A percentile compares a stretch with the other conserved stretches of the same genome.
phyloP scores from a whole-genome alignment of 176 grass and related monocot genomes.

The Aegilops longissima region DNA sequence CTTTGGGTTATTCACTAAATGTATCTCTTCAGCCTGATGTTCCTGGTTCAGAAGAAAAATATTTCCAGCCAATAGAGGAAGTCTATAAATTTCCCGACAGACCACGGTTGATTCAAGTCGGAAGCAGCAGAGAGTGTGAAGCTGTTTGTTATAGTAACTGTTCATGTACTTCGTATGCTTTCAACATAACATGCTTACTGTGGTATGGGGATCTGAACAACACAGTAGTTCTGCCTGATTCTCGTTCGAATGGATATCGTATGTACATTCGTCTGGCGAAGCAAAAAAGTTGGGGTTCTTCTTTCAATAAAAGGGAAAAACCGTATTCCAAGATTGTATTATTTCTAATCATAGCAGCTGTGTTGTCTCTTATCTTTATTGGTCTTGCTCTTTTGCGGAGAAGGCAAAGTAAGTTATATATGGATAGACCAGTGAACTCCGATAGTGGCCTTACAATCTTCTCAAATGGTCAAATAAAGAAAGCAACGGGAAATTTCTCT shows the following conservation, averaged over 20 bases:
- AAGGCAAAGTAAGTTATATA: neutral
- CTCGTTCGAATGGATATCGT: neutral
- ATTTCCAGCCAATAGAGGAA: neutral
- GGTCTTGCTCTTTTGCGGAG: neutral
- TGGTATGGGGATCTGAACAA: neutral
- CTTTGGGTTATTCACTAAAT: too few relatives aligned
- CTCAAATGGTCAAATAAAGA: too few relatives aligned
- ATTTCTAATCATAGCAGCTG: neutral
- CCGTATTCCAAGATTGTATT: neutral
- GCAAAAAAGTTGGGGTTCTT: neutral
- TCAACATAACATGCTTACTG: neutral
- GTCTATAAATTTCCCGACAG: slow-evolving; percentile 1
- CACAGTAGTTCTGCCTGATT: neutral
- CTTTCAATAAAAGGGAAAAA: too few relatives aligned
- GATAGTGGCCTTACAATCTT: too few relatives aligned
- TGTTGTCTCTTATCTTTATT: neutral
- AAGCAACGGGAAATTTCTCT: too few relatives aligned
- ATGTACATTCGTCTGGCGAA: neutral
- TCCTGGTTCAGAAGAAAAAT: neutral
- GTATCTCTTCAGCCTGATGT: neutral
- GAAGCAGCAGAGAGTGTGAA: neutral
- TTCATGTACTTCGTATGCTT: slow-evolving; percentile 32
- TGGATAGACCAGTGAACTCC: too few relatives aligned
- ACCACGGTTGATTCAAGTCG: neutral
- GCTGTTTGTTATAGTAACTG: neutral